Base-by-base conservation (phyloP, 495 filamentous ascomycete genomes). In the Neurospora sp. region DNA sequence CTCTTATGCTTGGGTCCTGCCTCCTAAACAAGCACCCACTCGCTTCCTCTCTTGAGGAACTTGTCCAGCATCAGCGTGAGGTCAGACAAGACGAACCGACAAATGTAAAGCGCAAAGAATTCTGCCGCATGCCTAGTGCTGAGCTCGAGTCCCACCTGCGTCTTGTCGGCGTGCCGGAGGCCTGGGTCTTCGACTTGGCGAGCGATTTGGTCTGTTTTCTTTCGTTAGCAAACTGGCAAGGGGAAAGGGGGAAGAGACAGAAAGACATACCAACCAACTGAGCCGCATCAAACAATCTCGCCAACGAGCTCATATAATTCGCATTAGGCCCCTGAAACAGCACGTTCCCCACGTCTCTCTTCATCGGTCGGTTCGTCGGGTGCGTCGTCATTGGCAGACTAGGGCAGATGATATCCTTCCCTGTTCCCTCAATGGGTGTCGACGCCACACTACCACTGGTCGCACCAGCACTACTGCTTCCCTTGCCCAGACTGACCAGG, bases 101-200 rank as follows among this genome's bases (percentile, higher is more conserved):
- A 98, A 20, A 99, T 86, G 79, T 94, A 98, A 81, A 99, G 97
- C 39, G 90, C 94, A 80, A 99, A 99, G 83, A 99, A 99, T 78
- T 98, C 96, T 39, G 96, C 93, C 10, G 96, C 96, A 82, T 98
- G 95, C 22, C 94, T 89, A 39, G 93, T 93, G 80, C 93, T 94
- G 20, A 98, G 87, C 81, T 99, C 96, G 39, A 99, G 86, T 20
- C 96, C 96, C 70, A 98, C 93, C 76, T 97, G 93, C 37, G 94
- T 97, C 75, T 90, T 92, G 71, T 89, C 87, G 38, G 85, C 85
- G 73, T 95, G 93, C 76, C 91, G 91, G 47, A 97, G 86, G 14
- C 94, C 93, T 12, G 94, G 94, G 80, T 97, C 95, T 79, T 99
- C 96, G 47, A 97, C 93, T 83, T 97, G 94, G 69, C 95, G 93